Conservation (phyloP, 2,329 filamentous ascomycete species). For the Neoscytalidium dimidiatum region DNA sequence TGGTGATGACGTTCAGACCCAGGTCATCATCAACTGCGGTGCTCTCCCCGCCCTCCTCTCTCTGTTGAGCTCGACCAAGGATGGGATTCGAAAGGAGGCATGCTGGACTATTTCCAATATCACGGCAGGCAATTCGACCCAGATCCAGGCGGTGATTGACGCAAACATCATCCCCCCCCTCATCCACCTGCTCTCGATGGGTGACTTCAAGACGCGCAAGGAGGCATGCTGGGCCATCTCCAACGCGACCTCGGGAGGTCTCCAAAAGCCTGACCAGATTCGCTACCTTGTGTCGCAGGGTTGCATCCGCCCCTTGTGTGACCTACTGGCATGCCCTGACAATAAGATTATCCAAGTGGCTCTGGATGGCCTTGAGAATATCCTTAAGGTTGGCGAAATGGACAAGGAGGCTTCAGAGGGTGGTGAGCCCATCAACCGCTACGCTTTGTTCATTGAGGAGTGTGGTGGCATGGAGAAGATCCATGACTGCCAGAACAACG, state of each 20-base stretch:
- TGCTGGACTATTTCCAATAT: slow-evolving; percentile 99
- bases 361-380: slow-evolving; percentile 96
- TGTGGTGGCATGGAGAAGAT: slow-evolving; percentile 99
- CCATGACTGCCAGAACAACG: slow-evolving; percentile 99
- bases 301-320: slow-evolving; percentile 96
- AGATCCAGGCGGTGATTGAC: slow-evolving; percentile 96
- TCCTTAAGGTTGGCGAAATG: slow-evolving; percentile 98
- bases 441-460: slow-evolving; percentile 97
- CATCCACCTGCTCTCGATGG: slow-evolving; percentile 93
- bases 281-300: slow-evolving; percentile 90
- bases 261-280: slow-evolving; percentile 99
- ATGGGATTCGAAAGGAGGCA: slow-evolving; percentile 97
- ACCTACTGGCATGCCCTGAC: slow-evolving; percentile 91
- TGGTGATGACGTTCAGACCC: slow-evolving; percentile 96
- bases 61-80: slow-evolving; percentile 93
- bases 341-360: slow-evolving; percentile 99
- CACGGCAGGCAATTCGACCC: slow-evolving; percentile 94
- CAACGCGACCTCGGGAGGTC: slow-evolving; percentile 93
- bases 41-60: slow-evolving; percentile 89
- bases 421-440: slow-evolving; percentile 83
- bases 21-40: slow-evolving; percentile 99
- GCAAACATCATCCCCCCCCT: slow-evolving; percentile 95
- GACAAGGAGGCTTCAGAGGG: slow-evolving; percentile 88
- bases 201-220: slow-evolving; percentile 98
- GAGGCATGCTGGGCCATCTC: slow-evolving; percentile 99